Conservation (phyloP, 257 asterid species). For the Primulina huaijiensis region DNA sequence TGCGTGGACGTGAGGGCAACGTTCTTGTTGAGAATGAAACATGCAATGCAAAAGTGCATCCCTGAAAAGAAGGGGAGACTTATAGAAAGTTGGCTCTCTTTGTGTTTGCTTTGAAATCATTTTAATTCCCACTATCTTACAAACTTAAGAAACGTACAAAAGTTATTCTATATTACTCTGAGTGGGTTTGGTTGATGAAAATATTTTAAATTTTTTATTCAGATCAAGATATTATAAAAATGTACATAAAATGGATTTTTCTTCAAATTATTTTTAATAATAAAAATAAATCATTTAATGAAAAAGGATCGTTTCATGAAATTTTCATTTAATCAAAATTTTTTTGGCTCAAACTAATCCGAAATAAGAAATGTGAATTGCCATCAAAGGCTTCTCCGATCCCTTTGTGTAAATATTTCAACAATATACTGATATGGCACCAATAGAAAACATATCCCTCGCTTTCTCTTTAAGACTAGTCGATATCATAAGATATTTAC, state of each 20-base stretch:
- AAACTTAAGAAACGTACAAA: neutral
- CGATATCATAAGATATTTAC: slow-evolving; percentile 33
- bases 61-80: slow-evolving; percentile 27
- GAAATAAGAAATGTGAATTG: neutral
- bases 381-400: neutral
- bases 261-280: no score
- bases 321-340: no score
- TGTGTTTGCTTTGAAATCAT: slow-evolving; percentile 33
- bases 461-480: slow-evolving; percentile 32
- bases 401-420: neutral
- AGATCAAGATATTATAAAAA: no score
- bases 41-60: slow-evolving; percentile 43
- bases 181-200: neutral
- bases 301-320: no score
- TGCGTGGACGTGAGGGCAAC: slow-evolving; percentile 29
- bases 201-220: no score
- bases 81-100: slow-evolving; percentile 44
- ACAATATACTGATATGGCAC: neutral
- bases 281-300: no score
- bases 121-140: slow-evolving; percentile 27
- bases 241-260: no score
- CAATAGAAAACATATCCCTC: neutral
- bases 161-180: neutral
- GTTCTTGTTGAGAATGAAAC: slow-evolving; percentile 32
- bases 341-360: no score